phyloP scores from a whole-genome alignment of 2,329 filamentous ascomycete species.

The Chrysoporthe cubensis region DNA sequence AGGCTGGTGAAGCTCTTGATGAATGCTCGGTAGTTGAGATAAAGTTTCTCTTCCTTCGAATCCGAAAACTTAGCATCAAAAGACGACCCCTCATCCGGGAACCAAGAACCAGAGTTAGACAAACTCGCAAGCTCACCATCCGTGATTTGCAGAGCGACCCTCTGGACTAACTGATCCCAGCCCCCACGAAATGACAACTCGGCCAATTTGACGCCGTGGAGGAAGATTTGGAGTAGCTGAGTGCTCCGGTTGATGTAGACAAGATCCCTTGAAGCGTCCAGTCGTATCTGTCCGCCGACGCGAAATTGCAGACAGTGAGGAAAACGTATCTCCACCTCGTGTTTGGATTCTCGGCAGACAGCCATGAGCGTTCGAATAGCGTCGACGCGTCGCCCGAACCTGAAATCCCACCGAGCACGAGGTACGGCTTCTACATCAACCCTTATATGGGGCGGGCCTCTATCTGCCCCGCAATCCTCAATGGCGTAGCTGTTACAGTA shows the following conservation, averaged over 20 bases:
- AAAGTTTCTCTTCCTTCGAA: no score
- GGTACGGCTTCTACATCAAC: background rate
- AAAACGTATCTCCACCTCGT: background rate
- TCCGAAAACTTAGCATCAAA: no score
- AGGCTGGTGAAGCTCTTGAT: background rate
- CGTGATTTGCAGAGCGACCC: background rate
- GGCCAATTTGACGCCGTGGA: background rate
- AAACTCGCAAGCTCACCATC: no score
- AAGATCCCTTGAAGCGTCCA: background rate
- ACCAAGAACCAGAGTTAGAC: no score
- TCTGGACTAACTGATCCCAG: background rate
- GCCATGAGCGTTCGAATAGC: background rate
- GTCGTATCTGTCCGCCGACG: background rate
- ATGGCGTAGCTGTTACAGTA: background rate
- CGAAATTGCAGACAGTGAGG: background rate
- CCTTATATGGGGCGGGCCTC: no score
- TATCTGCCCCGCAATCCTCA: background rate
- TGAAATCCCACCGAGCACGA: background rate
- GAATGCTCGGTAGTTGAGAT: background rate
- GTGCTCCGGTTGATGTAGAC: background rate
- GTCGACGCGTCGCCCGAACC: background rate
- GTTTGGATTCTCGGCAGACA: background rate
- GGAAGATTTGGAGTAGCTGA: background rate
- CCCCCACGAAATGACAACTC: background rate
- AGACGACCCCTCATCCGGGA: no score